Evolutionary conservation across 1,284 basidiomycete genomes (phyloP).

Genomic region (Peniophora sp.): DNA sequence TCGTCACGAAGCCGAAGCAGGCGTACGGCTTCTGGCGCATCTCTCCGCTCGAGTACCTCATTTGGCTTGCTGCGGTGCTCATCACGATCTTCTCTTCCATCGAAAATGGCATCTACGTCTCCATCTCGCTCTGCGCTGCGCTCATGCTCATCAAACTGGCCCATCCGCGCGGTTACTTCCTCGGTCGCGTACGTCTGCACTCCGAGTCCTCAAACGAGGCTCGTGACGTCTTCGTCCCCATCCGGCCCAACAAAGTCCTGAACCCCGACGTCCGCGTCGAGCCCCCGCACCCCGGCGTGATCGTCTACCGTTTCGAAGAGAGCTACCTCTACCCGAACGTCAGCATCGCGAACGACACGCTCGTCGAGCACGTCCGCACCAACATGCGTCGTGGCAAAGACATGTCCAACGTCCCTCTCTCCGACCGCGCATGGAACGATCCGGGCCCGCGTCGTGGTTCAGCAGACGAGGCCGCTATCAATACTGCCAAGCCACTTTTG

Average conservation of each 20-base stretch:
- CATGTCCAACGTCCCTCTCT: slow-evolving; percentile 49
- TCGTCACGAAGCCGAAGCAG: slow-evolving; percentile 83
- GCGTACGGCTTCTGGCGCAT: slow-evolving; percentile 94
- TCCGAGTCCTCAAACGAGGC: slow-evolving; percentile 25
- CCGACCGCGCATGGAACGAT: slow-evolving; percentile 95
- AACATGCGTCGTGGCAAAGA: slow-evolving; percentile 75
- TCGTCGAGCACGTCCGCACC: slow-evolving; percentile 79
- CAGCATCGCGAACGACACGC: slow-evolving; percentile 65
- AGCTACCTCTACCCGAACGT: slow-evolving; percentile 93
- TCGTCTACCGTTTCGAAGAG: slow-evolving; percentile 94
- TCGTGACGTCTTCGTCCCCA: slow-evolving; percentile 86
- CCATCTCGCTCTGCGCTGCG: slow-evolving; percentile 73
- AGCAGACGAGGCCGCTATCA: slow-evolving; percentile 39
- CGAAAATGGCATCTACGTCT: slow-evolving; percentile 93
- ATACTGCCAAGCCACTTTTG: slow-evolving; percentile 59
- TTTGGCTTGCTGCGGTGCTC: slow-evolving; percentile 85
- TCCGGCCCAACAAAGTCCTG: slow-evolving; percentile 54
- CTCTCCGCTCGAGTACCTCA: slow-evolving; percentile 88
- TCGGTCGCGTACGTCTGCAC: slow-evolving; percentile 56
- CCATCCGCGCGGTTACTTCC: slow-evolving; percentile 87
- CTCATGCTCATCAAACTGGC: slow-evolving; percentile 89
- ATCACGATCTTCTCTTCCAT: slow-evolving; percentile 85
- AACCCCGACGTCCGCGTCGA: slow-evolving; percentile 70
- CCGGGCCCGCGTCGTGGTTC: slow-evolving; percentile 60
- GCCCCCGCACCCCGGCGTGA: slow-evolving; percentile 78